Conservation (phyloP, 2,329 filamentous ascomycete genomes). For the Penicillium sp. region DNA sequence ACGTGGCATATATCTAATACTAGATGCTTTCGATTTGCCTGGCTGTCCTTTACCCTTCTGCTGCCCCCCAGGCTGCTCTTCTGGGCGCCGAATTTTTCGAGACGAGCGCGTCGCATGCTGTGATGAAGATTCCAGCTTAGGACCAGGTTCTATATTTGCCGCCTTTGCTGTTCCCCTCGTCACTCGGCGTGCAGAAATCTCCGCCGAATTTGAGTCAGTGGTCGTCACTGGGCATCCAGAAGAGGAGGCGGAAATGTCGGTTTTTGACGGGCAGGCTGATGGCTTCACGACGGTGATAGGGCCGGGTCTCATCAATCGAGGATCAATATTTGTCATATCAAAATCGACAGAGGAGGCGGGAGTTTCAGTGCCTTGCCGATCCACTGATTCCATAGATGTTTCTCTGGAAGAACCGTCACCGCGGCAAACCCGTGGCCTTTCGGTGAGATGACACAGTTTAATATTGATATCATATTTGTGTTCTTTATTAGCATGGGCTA, state of each 20-base stretch:
- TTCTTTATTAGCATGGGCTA: too few relatives aligned
- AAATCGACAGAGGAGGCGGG: conserved; percentile 17
- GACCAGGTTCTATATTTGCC: conserved; percentile 8
- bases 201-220: conserved; percentile 5
- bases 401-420: too few relatives aligned
- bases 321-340: conserved; percentile 19
- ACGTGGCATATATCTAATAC: conserved; percentile 11
- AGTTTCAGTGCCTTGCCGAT: conserved; percentile 15
- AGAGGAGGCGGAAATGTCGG: conserved; percentile 6
- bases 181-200: conserved; percentile 10
- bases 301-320: conserved; percentile 9
- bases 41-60: conserved; percentile 3
- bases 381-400: too few relatives aligned
- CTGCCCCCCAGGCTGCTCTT: conserved; percentile 8
- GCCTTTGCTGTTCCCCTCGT: conserved; percentile 11
- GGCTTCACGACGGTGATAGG: conserved; percentile 9
- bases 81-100: conserved; percentile 8
- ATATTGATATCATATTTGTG: too few relatives aligned
- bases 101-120: conserved; percentile 10
- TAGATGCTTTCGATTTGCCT: conserved; percentile 11
- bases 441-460: too few relatives aligned
- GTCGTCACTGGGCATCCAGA: conserved; percentile 1
- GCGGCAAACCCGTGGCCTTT: too few relatives aligned
- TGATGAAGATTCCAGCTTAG: conserved; percentile 6
- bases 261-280: conserved; percentile 1